Conservation (phyloP, 352 stramenopile species). For the Phytophthora citrophthora region DNA sequence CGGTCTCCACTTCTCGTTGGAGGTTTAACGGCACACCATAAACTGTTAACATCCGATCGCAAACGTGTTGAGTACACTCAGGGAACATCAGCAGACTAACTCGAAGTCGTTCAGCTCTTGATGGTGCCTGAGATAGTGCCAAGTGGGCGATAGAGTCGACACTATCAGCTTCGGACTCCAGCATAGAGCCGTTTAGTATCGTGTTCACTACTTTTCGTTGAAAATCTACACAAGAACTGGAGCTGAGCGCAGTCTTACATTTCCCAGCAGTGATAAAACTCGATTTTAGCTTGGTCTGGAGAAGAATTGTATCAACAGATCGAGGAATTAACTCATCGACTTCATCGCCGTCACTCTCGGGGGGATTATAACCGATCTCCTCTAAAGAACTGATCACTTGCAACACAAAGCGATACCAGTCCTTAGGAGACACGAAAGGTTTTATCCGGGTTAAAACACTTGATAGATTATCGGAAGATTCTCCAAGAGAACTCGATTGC, state of each 20-base stretch:
- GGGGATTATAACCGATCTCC: conserved; percentile 7
- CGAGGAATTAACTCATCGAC: neutral
- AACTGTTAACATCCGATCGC: conserved; percentile 35
- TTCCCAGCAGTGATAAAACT: neutral
- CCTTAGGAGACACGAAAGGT: conserved; percentile 23
- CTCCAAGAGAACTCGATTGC: conserved; percentile 5
- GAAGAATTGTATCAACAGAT: conserved; percentile 26
- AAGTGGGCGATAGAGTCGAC: conserved; percentile 6
- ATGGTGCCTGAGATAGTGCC: conserved; percentile 1
- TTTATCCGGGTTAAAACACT: conserved; percentile 20
- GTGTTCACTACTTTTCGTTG: conserved; percentile 19
- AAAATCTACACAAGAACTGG: conserved; percentile 10
- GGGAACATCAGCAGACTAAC: conserved; percentile 36
- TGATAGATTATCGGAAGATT: conserved; percentile 14
- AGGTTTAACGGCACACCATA: conserved; percentile 31
- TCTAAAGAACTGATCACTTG: conserved; percentile 20
- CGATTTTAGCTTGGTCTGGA: conserved; percentile 21
- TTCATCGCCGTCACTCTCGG: neutral
- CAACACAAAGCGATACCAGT: conserved; percentile 43
- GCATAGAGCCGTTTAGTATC: conserved; percentile 22
- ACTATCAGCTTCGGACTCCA: neutral
- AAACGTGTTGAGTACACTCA: conserved; percentile 26
- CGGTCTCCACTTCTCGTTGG: neutral
- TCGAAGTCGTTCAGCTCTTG: conserved; percentile 28
- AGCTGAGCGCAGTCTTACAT: neutral